These are phyloP conservation scores for Fusarium nygamai DNA, from an alignment of 2,329 filamentous ascomycete species.

Conservation along the genomic window DNA sequence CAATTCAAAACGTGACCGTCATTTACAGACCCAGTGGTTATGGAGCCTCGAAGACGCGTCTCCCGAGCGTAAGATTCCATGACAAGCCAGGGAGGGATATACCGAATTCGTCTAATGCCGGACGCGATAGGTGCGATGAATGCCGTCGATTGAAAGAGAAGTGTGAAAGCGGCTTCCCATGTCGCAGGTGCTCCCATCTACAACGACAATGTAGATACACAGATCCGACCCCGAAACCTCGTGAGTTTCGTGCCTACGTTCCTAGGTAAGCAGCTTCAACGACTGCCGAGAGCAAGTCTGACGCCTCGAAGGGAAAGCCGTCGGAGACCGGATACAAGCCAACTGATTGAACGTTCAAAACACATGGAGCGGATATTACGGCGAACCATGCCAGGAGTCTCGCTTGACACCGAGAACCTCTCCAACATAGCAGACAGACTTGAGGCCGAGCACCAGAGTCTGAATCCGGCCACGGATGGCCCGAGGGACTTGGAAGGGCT, in stretches of 20 bases:
- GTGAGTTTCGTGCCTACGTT: constrained; percentile 2
- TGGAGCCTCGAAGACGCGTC: neutral
- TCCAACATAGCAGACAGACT: neutral
- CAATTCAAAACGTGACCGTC: neutral
- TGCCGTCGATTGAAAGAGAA: constrained; percentile 6
- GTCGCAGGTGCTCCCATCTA: neutral
- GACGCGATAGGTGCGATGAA: constrained; percentile 3
- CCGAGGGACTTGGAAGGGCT: neutral
- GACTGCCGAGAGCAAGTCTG: neutral
- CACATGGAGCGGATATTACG: constrained; percentile 3
- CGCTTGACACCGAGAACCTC: neutral
- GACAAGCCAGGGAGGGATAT: neutral
- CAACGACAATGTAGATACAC: neutral
- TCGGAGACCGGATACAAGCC: neutral
- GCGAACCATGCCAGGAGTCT: neutral
- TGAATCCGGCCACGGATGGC: neutral
- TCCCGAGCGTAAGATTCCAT: neutral
- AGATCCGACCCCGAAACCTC: neutral
- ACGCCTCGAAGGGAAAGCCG: neutral
- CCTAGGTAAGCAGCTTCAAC: neutral
- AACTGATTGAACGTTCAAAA: neutral
- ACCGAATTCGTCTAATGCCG: neutral
- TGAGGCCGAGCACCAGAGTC: neutral
- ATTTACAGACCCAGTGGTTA: neutral
- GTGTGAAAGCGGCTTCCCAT: neutral